Conservation (phyloP, 306 rosid species). For the Sechiopsis laciniata region DNA sequence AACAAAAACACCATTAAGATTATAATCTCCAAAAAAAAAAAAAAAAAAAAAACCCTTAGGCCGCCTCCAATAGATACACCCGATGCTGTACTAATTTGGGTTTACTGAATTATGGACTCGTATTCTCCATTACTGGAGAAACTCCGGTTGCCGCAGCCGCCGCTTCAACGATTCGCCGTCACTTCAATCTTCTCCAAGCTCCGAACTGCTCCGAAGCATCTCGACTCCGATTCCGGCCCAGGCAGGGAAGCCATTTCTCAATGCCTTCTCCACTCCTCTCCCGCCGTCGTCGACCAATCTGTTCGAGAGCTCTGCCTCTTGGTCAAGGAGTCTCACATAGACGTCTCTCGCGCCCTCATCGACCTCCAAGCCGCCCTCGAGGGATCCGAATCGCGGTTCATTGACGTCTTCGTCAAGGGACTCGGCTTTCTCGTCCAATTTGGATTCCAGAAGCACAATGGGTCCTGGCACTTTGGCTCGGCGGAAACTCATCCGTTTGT, state of each 20-base stretch:
- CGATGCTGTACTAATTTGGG: background rate
- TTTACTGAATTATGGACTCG: constrained; percentile 44
- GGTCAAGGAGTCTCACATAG: constrained; percentile 45
- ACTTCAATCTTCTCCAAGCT: constrained; percentile 77
- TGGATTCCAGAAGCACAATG: constrained; percentile 50
- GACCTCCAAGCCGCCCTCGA: constrained; percentile 79
- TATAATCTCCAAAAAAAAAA: too few species aligned
- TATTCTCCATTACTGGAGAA: constrained; percentile 53
- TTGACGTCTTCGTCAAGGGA: constrained; percentile 63
- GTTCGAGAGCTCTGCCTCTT: constrained; percentile 80
- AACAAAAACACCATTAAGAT: too few species aligned
- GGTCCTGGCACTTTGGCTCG: constrained; percentile 35
- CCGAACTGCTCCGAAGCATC: constrained; percentile 56
- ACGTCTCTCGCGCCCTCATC: constrained; percentile 40
- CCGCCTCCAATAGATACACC: background rate
- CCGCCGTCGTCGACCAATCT: constrained; percentile 72
- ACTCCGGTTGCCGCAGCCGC: constrained; percentile 70
- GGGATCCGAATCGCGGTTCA: constrained; percentile 51
- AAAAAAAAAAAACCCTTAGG: too few species aligned
- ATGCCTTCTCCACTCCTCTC: constrained; percentile 57
- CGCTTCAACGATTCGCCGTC: constrained; percentile 77
- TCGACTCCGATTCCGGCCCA: constrained; percentile 61
- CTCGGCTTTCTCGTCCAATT: constrained; percentile 58
- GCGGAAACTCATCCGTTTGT: constrained; percentile 58
- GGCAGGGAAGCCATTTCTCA: constrained; percentile 63